These are phyloP conservation scores for Adansonia grandidieri DNA, from an alignment of 441 rosid genomes.

Conservation along the genomic window DNA sequence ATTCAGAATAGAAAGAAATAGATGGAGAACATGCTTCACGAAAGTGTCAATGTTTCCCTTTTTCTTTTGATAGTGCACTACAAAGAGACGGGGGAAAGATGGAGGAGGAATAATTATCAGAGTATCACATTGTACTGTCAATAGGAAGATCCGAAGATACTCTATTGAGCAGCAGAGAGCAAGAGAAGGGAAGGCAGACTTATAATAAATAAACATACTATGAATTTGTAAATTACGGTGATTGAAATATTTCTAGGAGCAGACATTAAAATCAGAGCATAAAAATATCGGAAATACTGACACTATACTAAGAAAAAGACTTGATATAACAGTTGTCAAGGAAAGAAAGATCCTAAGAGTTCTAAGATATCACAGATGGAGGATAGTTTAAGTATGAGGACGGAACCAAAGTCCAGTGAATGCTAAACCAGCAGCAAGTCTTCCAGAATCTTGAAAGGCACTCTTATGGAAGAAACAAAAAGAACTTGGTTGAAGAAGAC, in stretches of 20 bases:
- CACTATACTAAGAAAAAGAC: conserved; percentile 36
- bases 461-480: conserved; percentile 41
- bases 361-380: conserved; percentile 47
- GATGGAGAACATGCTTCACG: neutral
- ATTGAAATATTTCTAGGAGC: conserved; percentile 31
- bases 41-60: conserved; percentile 23
- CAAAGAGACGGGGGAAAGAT: conserved; percentile 28
- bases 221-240: conserved; percentile 32
- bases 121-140: conserved; percentile 26
- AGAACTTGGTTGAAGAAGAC: conserved; percentile 44
- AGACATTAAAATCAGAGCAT: conserved; percentile 37
- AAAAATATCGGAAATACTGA: conserved; percentile 44
- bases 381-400: conserved; percentile 36
- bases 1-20: conserved; percentile 19
- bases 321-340: conserved; percentile 42
- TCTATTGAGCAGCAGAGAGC: conserved; percentile 34
- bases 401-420: conserved; percentile 45
- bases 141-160: conserved; percentile 29
- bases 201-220: conserved; percentile 32
- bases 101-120: conserved; percentile 31
- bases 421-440: conserved; percentile 41
- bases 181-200: conserved; percentile 41
- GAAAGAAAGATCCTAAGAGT: conserved; percentile 63
- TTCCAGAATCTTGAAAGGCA: conserved; percentile 45
- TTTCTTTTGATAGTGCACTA: neutral